These are phyloP conservation scores for Fusarium zealandicum DNA, from an alignment of 2,329 filamentous ascomycete genomes.

Conservation along the genomic window DNA sequence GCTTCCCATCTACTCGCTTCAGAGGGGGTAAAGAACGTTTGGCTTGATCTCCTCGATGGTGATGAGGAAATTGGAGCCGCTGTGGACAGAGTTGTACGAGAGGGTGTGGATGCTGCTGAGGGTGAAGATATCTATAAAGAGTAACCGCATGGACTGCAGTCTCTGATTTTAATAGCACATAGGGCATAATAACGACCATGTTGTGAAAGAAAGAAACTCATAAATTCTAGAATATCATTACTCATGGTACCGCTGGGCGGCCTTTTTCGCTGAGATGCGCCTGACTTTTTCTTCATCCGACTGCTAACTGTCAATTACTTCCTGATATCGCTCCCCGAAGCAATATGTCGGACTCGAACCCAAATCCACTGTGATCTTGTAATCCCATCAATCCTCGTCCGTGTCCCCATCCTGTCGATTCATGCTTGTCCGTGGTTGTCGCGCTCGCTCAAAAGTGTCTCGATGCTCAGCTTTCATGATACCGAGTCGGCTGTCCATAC, in stretches of 20 bases:
- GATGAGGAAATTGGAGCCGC: slow-evolving; percentile 56
- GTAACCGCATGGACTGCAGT: slow-evolving; percentile 7
- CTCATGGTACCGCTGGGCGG: no score
- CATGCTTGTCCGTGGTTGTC: slow-evolving; percentile 8
- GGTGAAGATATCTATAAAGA: slow-evolving; percentile 54
- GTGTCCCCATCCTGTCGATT: slow-evolving; percentile 4
- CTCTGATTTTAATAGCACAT: not conserved
- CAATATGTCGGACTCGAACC: no score
- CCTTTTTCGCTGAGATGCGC: not conserved
- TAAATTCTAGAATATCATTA: not conserved
- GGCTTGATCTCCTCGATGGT: slow-evolving; percentile 64
- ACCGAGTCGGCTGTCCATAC: slow-evolving; percentile 41
- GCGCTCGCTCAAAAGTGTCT: slow-evolving; percentile 34
- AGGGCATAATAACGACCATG: not conserved
- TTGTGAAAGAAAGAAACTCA: not conserved
- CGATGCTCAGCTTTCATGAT: slow-evolving; percentile 28
- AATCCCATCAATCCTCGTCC: not conserved
- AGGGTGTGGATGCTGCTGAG: slow-evolving; percentile 60
- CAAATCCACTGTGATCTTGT: not conserved
- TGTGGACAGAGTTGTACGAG: slow-evolving; percentile 57
- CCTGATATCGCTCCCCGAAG: no score
- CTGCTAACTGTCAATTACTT: no score
- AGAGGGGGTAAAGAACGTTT: slow-evolving; percentile 55
- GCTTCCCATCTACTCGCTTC: slow-evolving; percentile 62
- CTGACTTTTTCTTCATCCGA: not conserved